Evolutionary conservation across 305 asterid genomes (phyloP), one percentile per base, ranked within the genome.

Genomic region (Rubia tinctorum): DNA sequence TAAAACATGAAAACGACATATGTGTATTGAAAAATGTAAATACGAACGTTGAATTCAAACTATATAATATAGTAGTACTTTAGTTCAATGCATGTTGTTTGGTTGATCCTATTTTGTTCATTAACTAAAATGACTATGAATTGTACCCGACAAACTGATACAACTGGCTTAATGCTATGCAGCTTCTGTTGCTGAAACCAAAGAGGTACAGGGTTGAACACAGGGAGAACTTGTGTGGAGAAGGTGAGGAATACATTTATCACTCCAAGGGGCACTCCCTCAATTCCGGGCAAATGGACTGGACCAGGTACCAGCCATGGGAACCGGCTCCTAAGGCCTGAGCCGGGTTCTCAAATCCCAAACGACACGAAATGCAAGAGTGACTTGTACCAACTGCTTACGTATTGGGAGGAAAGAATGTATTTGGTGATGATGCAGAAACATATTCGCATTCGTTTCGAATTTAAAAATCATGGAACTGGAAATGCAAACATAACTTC

Each of bases 261-360:
- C 99, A 95, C 85, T 95, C 99, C 59, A 91, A 94, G 82, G 99
- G 99, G 56, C 99, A 94, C 51, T 71, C 88, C 71, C 96, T 94
- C 30, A 83, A 94, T 86, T 96, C 97, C 6, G 97, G 92, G 53
- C 99, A 94, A 76, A 88, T 97, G 85, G 93, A 94, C 82, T 94
- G 97, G 98, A 94, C 96, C 2, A 84, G 92, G 76, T 91, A 90
- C 80, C 86, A 94, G 77, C 65, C 97, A 2, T 94, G 99, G 99
- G 87, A 91, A 73, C 25, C 60, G 4, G 4, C 60, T 11, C 23
- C 86, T 76, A 86, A 87, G 85, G 70, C 81, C 45, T 90, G 81
- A 84, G 71, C 77, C 40, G 45, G 72, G 65, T 64, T 71, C 69
- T 43, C 61, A 68, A 53, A 53, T 27, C 9, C 14, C 75, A 71